Evolutionary conservation across 805 yeast genomes (phyloP), one percentile per base, ranked within the genome.

Genomic region (Groenewaldozyma salmanticensis): DNA sequence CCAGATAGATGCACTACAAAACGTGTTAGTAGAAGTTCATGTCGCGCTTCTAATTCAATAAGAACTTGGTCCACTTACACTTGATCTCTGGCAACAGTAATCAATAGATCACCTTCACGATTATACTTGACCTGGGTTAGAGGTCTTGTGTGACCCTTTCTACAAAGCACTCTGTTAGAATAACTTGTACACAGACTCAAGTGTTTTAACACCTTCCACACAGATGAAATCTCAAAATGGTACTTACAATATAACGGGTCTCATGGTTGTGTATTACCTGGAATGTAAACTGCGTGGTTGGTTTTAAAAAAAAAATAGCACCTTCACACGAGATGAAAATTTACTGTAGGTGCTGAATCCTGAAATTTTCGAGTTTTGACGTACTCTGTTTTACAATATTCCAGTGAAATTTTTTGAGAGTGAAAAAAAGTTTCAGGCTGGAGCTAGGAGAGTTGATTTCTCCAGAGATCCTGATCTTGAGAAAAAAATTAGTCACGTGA

Each of bases 91-190:
- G 96, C 86, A 32, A 85, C 88, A 7, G 97, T 79, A 60, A 92
- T 81, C 43, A 92, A 73, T 52, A 92, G 65, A 62, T 92, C 99
- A 35, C 99, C 99, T 58, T 94, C 97, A 48, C 77, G 73, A 74
- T 92, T 92, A 70, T 79, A 92, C 61, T 84, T 90, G 54, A 92
- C 88, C 71, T 92, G 97, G 37, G 97, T 88, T 54, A 92, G 70
- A 51, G 97, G 86, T 75, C 98, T 94, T 69, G 85, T 95, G 67
- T 92, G 98, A 46, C 97, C 97, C 73, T 83, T 48, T 29, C 44
- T 45, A 32, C 9, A 27, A 15, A 3, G 11, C 16, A 31, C 27
- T 37, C 27, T 27, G 40, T 15, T 27, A 19, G 31, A 15, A 15
- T 15, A 3, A 4, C 19, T 7, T 9, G 17, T 19, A 24, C 17